Base-by-base conservation (phyloP, 495 filamentous ascomycete genomes). In the Articulospora tetracladia region DNA sequence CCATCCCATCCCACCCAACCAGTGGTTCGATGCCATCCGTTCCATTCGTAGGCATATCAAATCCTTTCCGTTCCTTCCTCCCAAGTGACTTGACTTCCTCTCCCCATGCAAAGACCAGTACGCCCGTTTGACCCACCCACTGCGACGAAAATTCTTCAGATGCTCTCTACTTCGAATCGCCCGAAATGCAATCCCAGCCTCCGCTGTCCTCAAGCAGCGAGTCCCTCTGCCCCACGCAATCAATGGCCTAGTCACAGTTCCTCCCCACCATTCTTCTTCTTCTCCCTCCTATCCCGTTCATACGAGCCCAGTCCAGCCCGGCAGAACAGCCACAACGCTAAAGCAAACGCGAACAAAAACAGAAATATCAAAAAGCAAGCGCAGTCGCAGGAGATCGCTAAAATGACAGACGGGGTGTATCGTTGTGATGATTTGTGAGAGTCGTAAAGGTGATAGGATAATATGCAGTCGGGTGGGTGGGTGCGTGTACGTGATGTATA, bases 301-400 rank as follows among this genome's bases (percentile, higher is more conserved):
- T 6, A 34, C 6, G 30, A 34, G 39, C 39, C 39, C 39, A 44
- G 39, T 44, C 39, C 39, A 19, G 17, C 39, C 39, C 15, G 39
- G 39, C 39, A 7, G n/a, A 19, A 44, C 39, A 53, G 30, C 13
- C 17, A 4, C 28, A 53, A 51, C 25, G 48, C 48, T 28, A 53
- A 51, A 53, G 30, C 50, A 53, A 30, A 32, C 20, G 48, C 22
- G 17, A 48, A 34, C 3, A 44, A 44, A 15, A 44, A 44, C 15
- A 44, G 17, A 44, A 44, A 44, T 3, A 17, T 44, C 3, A n/a
- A 44, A 44, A 44, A 44, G 30, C 30, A 34, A 34, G 6, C 30
- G 30, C 30, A n/a, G 39, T 44, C 11, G 17, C 39, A 57, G 53
- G 58, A 55, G 41, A 52, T 67, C 65, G 65, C 65, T 67, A 67